Percentiles rank a stretch among this genome's conserved stretches.
These are phyloP conservation scores for Talaromyces nanjingensis DNA, from an alignment of 495 filamentous ascomycete genomes.

Conservation along the genomic window DNA sequence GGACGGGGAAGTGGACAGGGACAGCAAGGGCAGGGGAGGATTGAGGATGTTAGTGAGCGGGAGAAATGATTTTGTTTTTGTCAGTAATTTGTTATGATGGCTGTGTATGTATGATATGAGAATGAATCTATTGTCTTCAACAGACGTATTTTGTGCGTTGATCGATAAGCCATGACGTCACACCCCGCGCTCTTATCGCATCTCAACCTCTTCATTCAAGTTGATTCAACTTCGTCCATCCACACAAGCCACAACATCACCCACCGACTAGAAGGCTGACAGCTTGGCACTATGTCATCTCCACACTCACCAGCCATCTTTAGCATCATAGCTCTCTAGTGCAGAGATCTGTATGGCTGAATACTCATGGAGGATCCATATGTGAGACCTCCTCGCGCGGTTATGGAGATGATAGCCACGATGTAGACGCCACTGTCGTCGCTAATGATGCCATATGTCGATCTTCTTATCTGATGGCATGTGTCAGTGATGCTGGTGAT, in stretches of 20 bases:
- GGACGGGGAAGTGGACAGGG: background rate
- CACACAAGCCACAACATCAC: background rate
- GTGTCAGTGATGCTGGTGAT: background rate
- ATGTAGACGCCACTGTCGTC: background rate
- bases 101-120: background rate
- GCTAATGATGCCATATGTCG: conserved; percentile 1
- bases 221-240: background rate
- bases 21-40: background rate
- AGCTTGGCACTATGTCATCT: background rate
- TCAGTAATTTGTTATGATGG: background rate
- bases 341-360: no score
- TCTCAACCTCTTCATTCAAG: background rate
- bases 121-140: no score
- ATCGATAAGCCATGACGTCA: background rate
- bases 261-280: background rate
- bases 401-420: background rate
- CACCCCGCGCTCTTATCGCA: background rate
- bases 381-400: no score
- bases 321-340: no score
- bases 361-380: no score
- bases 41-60: conserved; percentile 7
- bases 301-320: background rate
- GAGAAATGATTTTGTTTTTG: background rate
- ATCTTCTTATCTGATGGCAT: background rate
- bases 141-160: background rate